phyloP scores from a whole-genome alignment of 331 rosid genomes.

The Pyracantha coccinea region DNA sequence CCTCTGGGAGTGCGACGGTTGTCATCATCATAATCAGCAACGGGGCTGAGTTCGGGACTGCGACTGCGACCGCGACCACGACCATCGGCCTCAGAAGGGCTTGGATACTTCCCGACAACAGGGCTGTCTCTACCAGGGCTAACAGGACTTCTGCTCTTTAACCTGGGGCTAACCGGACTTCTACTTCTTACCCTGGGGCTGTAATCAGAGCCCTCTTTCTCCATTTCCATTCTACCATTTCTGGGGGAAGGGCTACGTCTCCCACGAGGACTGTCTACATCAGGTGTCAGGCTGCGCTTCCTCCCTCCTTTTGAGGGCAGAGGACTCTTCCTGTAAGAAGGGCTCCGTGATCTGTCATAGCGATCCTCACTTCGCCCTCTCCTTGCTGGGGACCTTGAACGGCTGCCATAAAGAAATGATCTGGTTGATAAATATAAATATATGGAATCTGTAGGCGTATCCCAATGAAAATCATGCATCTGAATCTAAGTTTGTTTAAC shows the following conservation, averaged over 20 bases:
- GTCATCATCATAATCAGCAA: constrained; percentile 20
- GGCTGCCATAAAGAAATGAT: constrained; percentile 24
- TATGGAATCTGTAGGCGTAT: neutral
- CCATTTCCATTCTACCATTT: constrained; percentile 21
- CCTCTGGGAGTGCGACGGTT: constrained; percentile 35
- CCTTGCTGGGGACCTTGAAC: constrained; percentile 38
- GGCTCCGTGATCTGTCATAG: constrained; percentile 31
- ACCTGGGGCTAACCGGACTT: constrained; percentile 28
- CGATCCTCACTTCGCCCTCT: constrained; percentile 34
- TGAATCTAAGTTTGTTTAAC: neutral
- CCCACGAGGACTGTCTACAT: constrained; percentile 30
- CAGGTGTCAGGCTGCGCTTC: constrained; percentile 34
- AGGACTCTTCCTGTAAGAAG: constrained; percentile 22
- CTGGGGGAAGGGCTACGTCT: constrained; percentile 38
- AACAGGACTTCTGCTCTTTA: constrained; percentile 30
- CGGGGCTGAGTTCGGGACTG: constrained; percentile 37
- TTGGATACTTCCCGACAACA: constrained; percentile 8
- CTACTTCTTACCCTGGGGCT: constrained; percentile 26
- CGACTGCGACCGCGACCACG: constrained; percentile 34
- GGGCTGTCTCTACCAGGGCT: constrained; percentile 26
- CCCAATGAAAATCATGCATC: neutral
- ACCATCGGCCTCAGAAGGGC: constrained; percentile 31
- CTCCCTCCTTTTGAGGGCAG: constrained; percentile 27
- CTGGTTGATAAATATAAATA: neutral
- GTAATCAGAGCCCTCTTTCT: constrained; percentile 45